These are phyloP conservation scores for Podaxis sp. DNA, from an alignment of 768 basidiomycete species.

Conservation along the genomic window DNA sequence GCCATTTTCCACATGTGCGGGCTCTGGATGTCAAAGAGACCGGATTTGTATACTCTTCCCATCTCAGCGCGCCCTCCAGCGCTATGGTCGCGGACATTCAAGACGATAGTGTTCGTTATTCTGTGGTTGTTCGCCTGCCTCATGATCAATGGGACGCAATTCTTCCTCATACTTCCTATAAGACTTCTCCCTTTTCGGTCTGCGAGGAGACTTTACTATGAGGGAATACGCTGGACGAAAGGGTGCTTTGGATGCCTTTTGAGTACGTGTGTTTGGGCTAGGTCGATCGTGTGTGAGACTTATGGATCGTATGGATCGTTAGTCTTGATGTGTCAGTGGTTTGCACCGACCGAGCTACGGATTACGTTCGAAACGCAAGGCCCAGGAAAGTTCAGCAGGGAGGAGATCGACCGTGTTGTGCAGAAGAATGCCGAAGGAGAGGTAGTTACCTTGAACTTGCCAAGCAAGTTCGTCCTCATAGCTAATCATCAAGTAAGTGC, in stretches of 20 bases:
- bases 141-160: slow-evolving; percentile 69
- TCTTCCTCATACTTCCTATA: slow-evolving; percentile 66
- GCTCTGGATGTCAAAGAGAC: slow-evolving; percentile 18
- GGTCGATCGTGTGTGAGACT: background rate
- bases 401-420: slow-evolving; percentile 56
- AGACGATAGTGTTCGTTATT: slow-evolving; percentile 47
- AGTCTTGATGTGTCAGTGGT: slow-evolving; percentile 82
- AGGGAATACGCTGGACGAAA: slow-evolving; percentile 77
- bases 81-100: slow-evolving; percentile 47
- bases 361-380: slow-evolving; percentile 74
- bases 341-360: slow-evolving; percentile 69
- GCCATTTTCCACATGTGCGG: background rate
- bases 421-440: slow-evolving; percentile 52
- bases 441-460: slow-evolving; percentile 60
- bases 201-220: slow-evolving; percentile 54
- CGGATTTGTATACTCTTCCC: slow-evolving; percentile 38
- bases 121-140: slow-evolving; percentile 63
- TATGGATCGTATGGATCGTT: background rate
- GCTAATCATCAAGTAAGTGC: slow-evolving; percentile 84
- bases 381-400: slow-evolving; percentile 53
- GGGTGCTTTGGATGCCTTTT: slow-evolving; percentile 74
- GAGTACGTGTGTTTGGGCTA: slow-evolving; percentile 41
- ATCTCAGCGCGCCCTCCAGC: slow-evolving; percentile 49
- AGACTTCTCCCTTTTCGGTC: slow-evolving; percentile 56
- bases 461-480: slow-evolving; percentile 77